Conservation (phyloP, 306 rosid genomes). For the Lathyrus sativus region DNA sequence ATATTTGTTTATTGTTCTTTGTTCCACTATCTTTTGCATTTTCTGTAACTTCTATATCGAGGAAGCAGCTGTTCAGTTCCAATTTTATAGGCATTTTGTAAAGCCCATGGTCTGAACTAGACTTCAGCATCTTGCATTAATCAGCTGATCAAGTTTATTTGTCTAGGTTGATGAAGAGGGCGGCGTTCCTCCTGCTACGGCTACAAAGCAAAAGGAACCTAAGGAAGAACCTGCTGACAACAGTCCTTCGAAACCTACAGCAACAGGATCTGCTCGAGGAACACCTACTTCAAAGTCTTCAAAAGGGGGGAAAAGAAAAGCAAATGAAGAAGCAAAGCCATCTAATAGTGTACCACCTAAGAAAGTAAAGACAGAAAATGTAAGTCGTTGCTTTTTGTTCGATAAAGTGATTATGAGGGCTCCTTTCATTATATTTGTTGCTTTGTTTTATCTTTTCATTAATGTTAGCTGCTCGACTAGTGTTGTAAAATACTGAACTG, state of each 20-base stretch:
- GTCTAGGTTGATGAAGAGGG: constrained; percentile 76
- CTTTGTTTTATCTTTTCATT: constrained; percentile 13
- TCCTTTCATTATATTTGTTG: constrained; percentile 16
- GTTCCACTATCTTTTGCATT: constrained; percentile 24
- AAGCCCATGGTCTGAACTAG: constrained; percentile 21
- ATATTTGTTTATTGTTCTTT: constrained; percentile 17
- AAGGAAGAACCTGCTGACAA: constrained; percentile 85
- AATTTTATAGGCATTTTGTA: constrained; percentile 23
- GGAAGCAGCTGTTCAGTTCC: constrained; percentile 19
- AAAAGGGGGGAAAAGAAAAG: constrained; percentile 87
- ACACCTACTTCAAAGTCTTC: constrained; percentile 66
- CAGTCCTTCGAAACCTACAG: constrained; percentile 68
- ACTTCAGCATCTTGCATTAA: constrained; percentile 16
- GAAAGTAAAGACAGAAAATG: constrained; percentile 90
- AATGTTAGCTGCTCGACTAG: constrained; percentile 18
- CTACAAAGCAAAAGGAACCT: constrained; percentile 79
- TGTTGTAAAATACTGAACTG: background rate
- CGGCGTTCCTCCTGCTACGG: constrained; percentile 48
- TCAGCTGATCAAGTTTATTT: constrained; percentile 36
- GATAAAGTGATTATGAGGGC: constrained; percentile 18
- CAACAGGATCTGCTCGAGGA: constrained; percentile 67
- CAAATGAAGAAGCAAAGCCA: constrained; percentile 70
- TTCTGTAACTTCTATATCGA: constrained; percentile 23
- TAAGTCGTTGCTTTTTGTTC: constrained; percentile 44
- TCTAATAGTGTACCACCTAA: constrained; percentile 61